phyloP scores from a whole-genome alignment of 768 basidiomycete species.

The Mycena rebaudengoi region DNA sequence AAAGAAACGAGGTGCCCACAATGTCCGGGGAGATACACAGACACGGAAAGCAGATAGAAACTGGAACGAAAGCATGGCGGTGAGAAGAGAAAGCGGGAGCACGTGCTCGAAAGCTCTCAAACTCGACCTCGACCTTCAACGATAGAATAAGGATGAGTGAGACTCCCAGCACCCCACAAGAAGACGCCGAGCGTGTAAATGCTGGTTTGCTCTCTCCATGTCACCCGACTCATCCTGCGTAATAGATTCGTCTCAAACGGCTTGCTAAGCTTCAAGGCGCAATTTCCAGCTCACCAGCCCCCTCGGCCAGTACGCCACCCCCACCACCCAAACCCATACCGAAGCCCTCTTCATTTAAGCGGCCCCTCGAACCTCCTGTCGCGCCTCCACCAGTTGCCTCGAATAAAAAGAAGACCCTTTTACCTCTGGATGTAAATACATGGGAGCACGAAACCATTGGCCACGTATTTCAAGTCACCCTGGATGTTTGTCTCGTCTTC shows the following conservation, averaged over 20 bases:
- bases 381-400: conserved; percentile 42
- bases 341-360: conserved; percentile 46
- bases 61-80: conserved; percentile 8
- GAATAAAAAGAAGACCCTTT: conserved; percentile 58
- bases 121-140: not conserved
- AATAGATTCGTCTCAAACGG: conserved; percentile 90
- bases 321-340: conserved; percentile 46
- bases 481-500: conserved; percentile 64
- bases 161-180: conserved; percentile 61
- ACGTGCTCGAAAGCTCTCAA: not conserved
- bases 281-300: conserved; percentile 44
- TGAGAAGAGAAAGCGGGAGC: not conserved
- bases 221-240: not conserved
- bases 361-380: conserved; percentile 40
- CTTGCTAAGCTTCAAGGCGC: conserved; percentile 81
- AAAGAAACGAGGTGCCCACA: conserved; percentile 52
- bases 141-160: conserved; percentile 43
- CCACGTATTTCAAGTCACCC: conserved; percentile 77
- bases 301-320: conserved; percentile 30
- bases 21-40: conserved; percentile 28
- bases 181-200: conserved; percentile 84
- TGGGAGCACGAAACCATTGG: conserved; percentile 84
- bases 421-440: conserved; percentile 59
- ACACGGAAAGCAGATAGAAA: conserved; percentile 9
- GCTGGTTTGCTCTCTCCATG: not conserved